A percentile compares a stretch with the other conserved stretches of the same genome.
These are phyloP conservation scores for Hortiboletus flavorubellus DNA, from an alignment of 768 basidiomycete genomes.

Conservation along the genomic window DNA sequence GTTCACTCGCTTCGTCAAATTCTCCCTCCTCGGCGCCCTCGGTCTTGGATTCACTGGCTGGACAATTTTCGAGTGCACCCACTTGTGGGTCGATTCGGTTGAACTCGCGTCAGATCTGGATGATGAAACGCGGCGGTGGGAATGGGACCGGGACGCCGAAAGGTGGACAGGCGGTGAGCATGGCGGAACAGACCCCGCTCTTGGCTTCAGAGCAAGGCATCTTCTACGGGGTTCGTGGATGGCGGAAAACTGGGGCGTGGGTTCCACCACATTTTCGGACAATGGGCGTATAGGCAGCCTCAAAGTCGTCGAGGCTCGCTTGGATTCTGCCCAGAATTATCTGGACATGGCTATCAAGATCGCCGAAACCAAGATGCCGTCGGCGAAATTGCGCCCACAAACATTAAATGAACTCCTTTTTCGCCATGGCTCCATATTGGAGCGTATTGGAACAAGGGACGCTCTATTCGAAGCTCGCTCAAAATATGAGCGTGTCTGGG, in stretches of 20 bases:
- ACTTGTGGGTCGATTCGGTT: constrained; percentile 62
- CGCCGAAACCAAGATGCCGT: constrained; percentile 38
- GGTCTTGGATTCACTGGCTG: constrained; percentile 43
- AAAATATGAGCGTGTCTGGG: constrained; percentile 60
- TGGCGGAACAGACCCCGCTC: constrained; percentile 71
- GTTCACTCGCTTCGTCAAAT: constrained; percentile 47
- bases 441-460: constrained; percentile 53
- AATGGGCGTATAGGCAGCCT: constrained; percentile 36
- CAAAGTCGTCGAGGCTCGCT: constrained; percentile 50
- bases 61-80: constrained; percentile 52
- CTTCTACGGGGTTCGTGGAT: constrained; percentile 71
- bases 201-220: constrained; percentile 60
- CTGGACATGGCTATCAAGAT: constrained; percentile 47
- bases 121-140: constrained; percentile 53
- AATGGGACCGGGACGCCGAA: constrained; percentile 64
- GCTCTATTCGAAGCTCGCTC: constrained; percentile 52
- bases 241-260: constrained; percentile 61
- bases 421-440: constrained; percentile 54
- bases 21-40: constrained; percentile 44
- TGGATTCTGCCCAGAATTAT: constrained; percentile 53
- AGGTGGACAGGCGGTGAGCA: constrained; percentile 55
- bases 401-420: constrained; percentile 54
- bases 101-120: constrained; percentile 47
- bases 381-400: constrained; percentile 43
- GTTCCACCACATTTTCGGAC: constrained; percentile 37